Base-by-base conservation (phyloP, 441 rosid genomes). In the Pelargonium australe region DNA sequence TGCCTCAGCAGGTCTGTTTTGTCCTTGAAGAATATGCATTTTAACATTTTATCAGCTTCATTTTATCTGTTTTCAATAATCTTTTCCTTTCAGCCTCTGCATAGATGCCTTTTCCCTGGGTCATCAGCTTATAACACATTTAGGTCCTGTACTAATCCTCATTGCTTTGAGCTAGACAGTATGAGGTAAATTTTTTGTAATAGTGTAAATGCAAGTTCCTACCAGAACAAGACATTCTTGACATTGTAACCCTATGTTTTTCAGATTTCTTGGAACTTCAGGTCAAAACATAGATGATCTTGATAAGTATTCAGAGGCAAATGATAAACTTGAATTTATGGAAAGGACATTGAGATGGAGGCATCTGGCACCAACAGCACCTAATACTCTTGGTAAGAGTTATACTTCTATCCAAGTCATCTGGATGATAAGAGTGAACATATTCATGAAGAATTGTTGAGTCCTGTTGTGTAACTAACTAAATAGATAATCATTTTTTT, bases 251-350 rank as follows among this genome's bases (percentile, higher is more conserved):
- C 63, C 16, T 69, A 12, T 75, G 34, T 62, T 69, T 77, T 78
- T 34, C 75, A 95, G 98, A 77, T 90, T 95, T 83, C 97, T 95
- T 71, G 97, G 99, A 82, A 95, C 99, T 37, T 95, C 99, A 17
- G 99, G 99, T 76, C 98, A 95, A 80, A 95, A 92, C 66, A 85
- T 95, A 40, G 90, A 89, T 72, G 99, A 92, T 81, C 92, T 95
- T 69, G 80, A 80, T 58, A 92, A 92, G 83, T 92, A 92, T 77
- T 90, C 98, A 4, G 90, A 87, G 76, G 99, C 90, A 58, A 73
- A 83, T 45, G 81, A 89, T 80, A 82, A 71, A 73, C 89, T 95
- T 76, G 97, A 95, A 43, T 90, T 89, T 73, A 84, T 95, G 70
- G 98, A 90, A 84, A 87, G 98, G 82, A 95, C 98, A 57, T 75